Evolutionary conservation across 257 asterid genomes (phyloP).

Genomic region (Solanum chaucha): DNA sequence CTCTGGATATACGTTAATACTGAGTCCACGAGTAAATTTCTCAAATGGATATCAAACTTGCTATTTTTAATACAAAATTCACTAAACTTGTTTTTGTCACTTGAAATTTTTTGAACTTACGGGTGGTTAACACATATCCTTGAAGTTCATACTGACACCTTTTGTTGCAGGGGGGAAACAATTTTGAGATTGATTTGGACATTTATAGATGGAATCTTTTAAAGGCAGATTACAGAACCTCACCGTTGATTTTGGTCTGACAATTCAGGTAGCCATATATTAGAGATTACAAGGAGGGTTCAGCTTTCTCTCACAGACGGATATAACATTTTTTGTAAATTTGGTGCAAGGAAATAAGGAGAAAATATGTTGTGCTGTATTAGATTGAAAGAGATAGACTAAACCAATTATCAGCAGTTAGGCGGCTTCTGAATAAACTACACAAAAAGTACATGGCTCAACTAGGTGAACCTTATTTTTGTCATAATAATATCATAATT

Average conservation of each 20-base stretch:
- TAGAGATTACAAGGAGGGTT: not conserved
- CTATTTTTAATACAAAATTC: not conserved
- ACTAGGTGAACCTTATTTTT: not conserved
- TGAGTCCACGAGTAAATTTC: not conserved
- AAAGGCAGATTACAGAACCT: not conserved
- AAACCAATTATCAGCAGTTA: conserved; percentile 44
- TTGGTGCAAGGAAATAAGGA: conserved; percentile 49
- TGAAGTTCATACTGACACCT: not conserved
- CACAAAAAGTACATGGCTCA: not conserved
- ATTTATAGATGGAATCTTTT: not conserved
- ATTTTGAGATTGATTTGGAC: conserved; percentile 9
- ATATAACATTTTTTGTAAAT: not conserved
- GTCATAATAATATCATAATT: not conserved
- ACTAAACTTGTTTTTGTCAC: not conserved
- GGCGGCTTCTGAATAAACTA: conserved; percentile 30
- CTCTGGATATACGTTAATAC: not conserved
- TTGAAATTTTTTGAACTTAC: not conserved
- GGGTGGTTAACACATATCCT: not conserved
- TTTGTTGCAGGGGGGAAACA: not conserved
- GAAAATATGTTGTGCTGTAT: conserved; percentile 67
- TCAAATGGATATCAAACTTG: not conserved
- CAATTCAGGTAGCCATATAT: not conserved
- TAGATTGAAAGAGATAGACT: conserved; percentile 63
- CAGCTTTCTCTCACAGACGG: not conserved
- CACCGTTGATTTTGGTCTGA: conserved; percentile 2